phyloP scores from a whole-genome alignment of 495 filamentous ascomycete genomes.

The Saxispiralis lemnorum region DNA sequence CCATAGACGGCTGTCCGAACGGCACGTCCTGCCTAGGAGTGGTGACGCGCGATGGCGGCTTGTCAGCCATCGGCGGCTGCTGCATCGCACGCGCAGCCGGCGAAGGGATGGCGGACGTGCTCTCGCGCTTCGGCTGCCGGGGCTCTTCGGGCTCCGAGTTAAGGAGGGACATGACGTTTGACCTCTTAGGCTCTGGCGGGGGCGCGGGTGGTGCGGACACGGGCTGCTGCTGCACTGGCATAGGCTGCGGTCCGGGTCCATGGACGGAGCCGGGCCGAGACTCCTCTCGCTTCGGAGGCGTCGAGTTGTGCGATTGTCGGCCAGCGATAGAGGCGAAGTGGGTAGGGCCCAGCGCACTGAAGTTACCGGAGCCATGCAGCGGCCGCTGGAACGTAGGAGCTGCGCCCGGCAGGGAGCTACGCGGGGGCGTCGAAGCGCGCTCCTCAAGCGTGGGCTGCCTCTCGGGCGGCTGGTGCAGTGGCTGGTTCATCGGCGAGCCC shows the following conservation, averaged over 20 bases:
- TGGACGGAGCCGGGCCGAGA: not conserved
- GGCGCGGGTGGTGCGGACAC: conserved; percentile 7
- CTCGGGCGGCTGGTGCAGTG: conserved; percentile 5
- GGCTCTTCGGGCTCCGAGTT: conserved; percentile 15
- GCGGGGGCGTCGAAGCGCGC: conserved; percentile 7
- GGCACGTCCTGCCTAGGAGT: not conserved
- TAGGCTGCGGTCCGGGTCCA: too few relatives aligned
- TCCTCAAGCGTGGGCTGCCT: conserved; percentile 10
- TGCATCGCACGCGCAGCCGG: not conserved
- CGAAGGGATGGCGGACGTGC: not conserved
- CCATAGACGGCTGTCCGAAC: not conserved
- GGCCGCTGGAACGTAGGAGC: conserved; percentile 1
- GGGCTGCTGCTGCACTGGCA: conserved; percentile 3
- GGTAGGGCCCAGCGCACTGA: not conserved
- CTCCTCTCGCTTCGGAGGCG: conserved; percentile 11
- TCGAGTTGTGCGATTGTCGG: conserved; percentile 3
- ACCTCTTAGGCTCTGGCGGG: conserved; percentile 14
- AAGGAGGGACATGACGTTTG: conserved; percentile 13
- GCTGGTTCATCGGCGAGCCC: conserved; percentile 8
- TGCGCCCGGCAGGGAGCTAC: not conserved
- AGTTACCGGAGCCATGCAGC: not conserved
- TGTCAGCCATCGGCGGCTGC: not conserved
- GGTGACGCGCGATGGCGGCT: too few relatives aligned
- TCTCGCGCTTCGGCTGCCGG: conserved; percentile 7
- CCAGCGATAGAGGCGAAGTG: conserved; percentile 3